phyloP scores from a whole-genome alignment of 108 stramenopile genomes.

The Cylindrotheca fusiformis region DNA sequence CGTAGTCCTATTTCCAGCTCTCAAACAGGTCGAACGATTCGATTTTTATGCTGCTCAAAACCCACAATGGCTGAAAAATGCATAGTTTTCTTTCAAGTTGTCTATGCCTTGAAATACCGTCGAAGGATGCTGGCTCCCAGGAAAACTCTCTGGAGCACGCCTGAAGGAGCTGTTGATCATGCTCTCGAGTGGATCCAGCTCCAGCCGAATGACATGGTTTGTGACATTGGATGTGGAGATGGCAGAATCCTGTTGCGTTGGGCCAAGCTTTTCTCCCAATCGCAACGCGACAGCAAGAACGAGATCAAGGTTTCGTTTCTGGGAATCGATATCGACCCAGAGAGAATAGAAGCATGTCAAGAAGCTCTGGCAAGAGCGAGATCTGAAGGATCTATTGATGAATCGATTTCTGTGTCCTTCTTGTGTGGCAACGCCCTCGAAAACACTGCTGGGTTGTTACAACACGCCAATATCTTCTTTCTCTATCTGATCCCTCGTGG shows the following conservation, averaged over 20 bases:
- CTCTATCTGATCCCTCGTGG: constrained; percentile 86
- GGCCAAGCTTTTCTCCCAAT: constrained; percentile 25
- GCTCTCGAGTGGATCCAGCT: constrained; percentile 34
- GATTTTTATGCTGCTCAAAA: too few relatives aligned
- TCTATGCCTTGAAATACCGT: background rate
- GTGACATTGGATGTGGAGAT: constrained; percentile 89
- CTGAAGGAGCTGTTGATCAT: constrained; percentile 49
- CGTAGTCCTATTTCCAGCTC: too few relatives aligned
- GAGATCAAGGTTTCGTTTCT: constrained; percentile 36
- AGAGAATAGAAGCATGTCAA: constrained; percentile 39
- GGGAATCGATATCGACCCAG: constrained; percentile 77
- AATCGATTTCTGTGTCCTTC: constrained; percentile 41
- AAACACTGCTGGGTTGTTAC: constrained; percentile 23
- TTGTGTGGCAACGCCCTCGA: constrained; percentile 72
- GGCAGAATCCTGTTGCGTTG: constrained; percentile 69
- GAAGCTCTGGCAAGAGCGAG: background rate
- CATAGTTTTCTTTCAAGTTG: background rate
- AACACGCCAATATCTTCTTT: constrained; percentile 64
- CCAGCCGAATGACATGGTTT: constrained; percentile 36
- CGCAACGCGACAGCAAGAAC: constrained; percentile 1
- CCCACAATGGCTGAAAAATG: too few relatives aligned
- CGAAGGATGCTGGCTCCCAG: constrained; percentile 62
- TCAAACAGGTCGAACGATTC: too few relatives aligned
- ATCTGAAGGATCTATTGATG: constrained; percentile 21
- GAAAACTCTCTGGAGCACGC: constrained; percentile 78